Conservation (phyloP, 495 filamentous ascomycete genomes). For the Aspergillus panamensis region DNA sequence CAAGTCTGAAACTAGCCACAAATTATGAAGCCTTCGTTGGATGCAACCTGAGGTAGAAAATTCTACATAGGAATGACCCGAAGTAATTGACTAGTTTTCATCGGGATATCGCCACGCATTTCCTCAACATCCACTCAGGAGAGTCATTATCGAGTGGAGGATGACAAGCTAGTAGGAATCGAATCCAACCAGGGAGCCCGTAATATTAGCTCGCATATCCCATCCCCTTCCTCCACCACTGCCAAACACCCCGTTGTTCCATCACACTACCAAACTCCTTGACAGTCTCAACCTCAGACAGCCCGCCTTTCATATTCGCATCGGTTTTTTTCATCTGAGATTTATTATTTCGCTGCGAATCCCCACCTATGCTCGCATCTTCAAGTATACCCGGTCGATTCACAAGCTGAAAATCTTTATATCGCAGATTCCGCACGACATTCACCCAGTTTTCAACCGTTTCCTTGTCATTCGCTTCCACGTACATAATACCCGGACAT, state of each 20-base stretch:
- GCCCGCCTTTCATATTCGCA: constrained; percentile 11
- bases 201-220: constrained; percentile 35
- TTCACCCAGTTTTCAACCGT: constrained; percentile 54
- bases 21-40: too few species aligned
- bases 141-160: too few species aligned
- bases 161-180: background rate
- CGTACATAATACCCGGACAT: constrained; percentile 75
- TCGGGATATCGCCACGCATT: too few species aligned
- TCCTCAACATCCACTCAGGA: too few species aligned
- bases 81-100: too few species aligned
- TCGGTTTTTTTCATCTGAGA: background rate
- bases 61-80: too few species aligned
- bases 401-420: constrained; percentile 51
- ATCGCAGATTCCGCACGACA: constrained; percentile 47
- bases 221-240: constrained; percentile 51
- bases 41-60: too few species aligned
- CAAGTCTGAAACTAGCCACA: too few species aligned
- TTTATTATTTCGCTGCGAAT: background rate
- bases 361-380: background rate
- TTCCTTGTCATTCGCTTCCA: constrained; percentile 54
- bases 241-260: constrained; percentile 38
- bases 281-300: constrained; percentile 41
- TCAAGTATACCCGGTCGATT: constrained; percentile 31
- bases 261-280: constrained; percentile 47
- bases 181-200: background rate